A percentile compares a stretch with the other conserved stretches of the same genome.
Evolutionary conservation across 352 stramenopile species (phyloP).

Genomic region (Pythium dissimile): DNA sequence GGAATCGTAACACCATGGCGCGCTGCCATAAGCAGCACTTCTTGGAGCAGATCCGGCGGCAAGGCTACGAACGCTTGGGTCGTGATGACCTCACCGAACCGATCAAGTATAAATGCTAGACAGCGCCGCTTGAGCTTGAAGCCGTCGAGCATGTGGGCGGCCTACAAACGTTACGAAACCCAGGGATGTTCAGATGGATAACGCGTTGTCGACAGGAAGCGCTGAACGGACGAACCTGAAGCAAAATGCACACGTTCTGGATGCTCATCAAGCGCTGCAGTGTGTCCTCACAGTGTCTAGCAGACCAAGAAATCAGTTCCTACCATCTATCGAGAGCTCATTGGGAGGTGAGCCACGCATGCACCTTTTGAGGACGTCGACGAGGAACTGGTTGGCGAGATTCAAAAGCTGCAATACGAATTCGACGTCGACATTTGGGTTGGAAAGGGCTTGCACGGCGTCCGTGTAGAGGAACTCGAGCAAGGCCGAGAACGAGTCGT

Average conservation of each 20-base stretch:
- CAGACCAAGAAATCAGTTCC: neutral
- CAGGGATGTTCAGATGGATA: too few relatives aligned
- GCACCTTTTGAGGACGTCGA: conserved; percentile 53
- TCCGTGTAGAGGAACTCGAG: conserved; percentile 91
- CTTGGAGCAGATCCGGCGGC: conserved; percentile 61
- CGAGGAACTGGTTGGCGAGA: conserved; percentile 86
- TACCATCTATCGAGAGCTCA: neutral
- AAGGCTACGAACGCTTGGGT: conserved; percentile 65
- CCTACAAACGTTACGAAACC: conserved; percentile 33
- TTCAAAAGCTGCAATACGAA: conserved; percentile 80
- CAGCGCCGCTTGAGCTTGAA: conserved; percentile 79
- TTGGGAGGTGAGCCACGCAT: neutral
- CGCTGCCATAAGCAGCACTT: conserved; percentile 62
- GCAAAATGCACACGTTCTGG: conserved; percentile 71
- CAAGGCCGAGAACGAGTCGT: conserved; percentile 75
- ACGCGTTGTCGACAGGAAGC: too few relatives aligned
- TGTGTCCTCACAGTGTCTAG: conserved; percentile 69
- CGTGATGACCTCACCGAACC: conserved; percentile 72
- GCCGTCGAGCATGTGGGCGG: conserved; percentile 63
- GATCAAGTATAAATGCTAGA: conserved; percentile 77
- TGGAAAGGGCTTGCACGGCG: conserved; percentile 44
- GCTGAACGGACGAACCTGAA: conserved; percentile 38
- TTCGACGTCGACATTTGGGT: conserved; percentile 30
- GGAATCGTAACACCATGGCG: conserved; percentile 64
- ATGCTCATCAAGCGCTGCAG: conserved; percentile 68